A percentile compares a stretch with the other conserved stretches of the same genome.
These are phyloP conservation scores for Arachnopeziza araneosa DNA, from an alignment of 2,329 filamentous ascomycete species.

Conservation along the genomic window DNA sequence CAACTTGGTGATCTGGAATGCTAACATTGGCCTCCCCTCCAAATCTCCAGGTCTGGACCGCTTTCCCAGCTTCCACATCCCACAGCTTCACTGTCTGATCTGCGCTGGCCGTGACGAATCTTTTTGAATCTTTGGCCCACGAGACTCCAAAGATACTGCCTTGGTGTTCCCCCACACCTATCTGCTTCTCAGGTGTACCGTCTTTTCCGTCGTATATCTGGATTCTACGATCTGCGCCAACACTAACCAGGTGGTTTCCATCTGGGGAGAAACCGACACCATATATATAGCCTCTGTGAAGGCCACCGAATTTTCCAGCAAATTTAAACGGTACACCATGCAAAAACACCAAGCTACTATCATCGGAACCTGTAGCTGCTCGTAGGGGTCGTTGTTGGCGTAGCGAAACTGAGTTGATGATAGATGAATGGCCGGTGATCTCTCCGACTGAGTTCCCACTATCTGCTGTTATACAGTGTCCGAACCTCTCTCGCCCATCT, in stretches of 20 bases:
- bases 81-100: slow-evolving; percentile 94
- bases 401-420: slow-evolving; percentile 87
- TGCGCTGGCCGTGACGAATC: slow-evolving; percentile 84
- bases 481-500: slow-evolving; percentile 88
- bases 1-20: slow-evolving; percentile 83
- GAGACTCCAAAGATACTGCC: slow-evolving; percentile 90
- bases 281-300: slow-evolving; percentile 86
- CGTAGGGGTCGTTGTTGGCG: slow-evolving; percentile 85
- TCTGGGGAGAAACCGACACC: slow-evolving; percentile 87
- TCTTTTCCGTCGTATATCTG: slow-evolving; percentile 97
- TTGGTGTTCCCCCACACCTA: slow-evolving; percentile 80
- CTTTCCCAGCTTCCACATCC: slow-evolving; percentile 77
- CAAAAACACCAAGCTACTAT: slow-evolving; percentile 84
- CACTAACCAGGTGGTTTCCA: slow-evolving; percentile 73
- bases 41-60: slow-evolving; percentile 77
- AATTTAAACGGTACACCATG: slow-evolving; percentile 96
- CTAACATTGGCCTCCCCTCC: slow-evolving; percentile 67
- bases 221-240: slow-evolving; percentile 87
- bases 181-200: slow-evolving; percentile 70
- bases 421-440: slow-evolving; percentile 83
- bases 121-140: slow-evolving; percentile 82
- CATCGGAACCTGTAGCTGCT: slow-evolving; percentile 86
- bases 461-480: slow-evolving; percentile 90
- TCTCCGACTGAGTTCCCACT: slow-evolving; percentile 95
- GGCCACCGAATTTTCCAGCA: slow-evolving; percentile 69